Evolutionary conservation across 441 rosid species (phyloP).

Genomic region (Eruca vesicaria): DNA sequence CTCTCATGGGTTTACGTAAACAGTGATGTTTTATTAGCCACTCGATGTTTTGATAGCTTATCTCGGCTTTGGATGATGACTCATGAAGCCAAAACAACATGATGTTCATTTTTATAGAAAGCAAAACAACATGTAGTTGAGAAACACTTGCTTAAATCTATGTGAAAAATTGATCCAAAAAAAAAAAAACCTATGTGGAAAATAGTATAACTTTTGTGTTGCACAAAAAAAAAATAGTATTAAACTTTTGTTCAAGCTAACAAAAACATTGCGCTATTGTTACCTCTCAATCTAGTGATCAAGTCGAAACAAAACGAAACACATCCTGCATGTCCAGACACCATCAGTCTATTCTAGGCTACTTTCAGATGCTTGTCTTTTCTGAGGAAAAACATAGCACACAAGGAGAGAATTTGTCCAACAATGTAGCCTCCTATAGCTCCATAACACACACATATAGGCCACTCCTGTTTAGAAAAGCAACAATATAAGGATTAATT

Average conservation of each 20-base stretch:
- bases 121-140: background rate
- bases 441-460: slow-evolving; percentile 81
- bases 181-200: no score
- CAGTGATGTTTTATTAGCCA: slow-evolving; percentile 26
- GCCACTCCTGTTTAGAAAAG: slow-evolving; percentile 69
- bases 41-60: slow-evolving; percentile 25
- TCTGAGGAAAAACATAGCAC: slow-evolving; percentile 31
- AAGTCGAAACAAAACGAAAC: no score
- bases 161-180: no score
- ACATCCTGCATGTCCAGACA: no score
- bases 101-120: background rate
- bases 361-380: slow-evolving; percentile 23
- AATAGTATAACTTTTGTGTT: no score
- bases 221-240: no score
- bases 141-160: no score
- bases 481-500: background rate
- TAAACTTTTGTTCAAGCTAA: no score
- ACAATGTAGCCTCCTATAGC: slow-evolving; percentile 58
- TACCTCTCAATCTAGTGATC: no score
- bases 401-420: slow-evolving; percentile 48
- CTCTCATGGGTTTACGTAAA: slow-evolving; percentile 17
- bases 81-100: background rate
- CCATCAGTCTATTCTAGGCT: slow-evolving; percentile 28
- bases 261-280: no score
- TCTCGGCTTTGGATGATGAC: slow-evolving; percentile 22